Conservation (phyloP, 257 asterid species). For the Penstemon barbatus region DNA sequence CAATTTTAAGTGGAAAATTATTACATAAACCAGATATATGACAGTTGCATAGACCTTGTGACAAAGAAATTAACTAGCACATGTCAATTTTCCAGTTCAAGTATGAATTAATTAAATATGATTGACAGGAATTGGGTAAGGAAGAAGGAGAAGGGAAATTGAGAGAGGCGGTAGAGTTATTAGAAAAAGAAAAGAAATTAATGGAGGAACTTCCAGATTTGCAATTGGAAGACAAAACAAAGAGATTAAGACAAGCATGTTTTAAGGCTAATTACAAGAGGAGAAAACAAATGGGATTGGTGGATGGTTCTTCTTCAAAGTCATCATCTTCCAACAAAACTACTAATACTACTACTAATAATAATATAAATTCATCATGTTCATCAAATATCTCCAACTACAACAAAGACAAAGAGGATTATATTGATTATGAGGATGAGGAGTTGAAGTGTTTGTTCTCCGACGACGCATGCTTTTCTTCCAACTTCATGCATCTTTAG, state of each 20-base stretch:
- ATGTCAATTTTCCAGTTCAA: neutral
- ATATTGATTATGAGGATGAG: too few species aligned
- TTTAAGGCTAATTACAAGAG: conserved; percentile 76
- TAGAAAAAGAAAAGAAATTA: conserved; percentile 55
- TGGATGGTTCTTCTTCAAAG: conserved; percentile 8
- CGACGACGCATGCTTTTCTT: too few species aligned
- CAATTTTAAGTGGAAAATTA: neutral
- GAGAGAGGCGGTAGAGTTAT: conserved; percentile 40
- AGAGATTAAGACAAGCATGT: conserved; percentile 68
- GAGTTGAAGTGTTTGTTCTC: too few species aligned
- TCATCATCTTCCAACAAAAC: too few species aligned
- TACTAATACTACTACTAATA: too few species aligned
- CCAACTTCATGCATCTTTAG: too few species aligned
- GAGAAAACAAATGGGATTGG: conserved; percentile 47
- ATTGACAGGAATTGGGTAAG: conserved; percentile 50
- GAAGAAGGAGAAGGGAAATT: conserved; percentile 44
- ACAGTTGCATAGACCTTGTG: too few species aligned
- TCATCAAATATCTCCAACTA: too few species aligned
- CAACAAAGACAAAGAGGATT: too few species aligned
- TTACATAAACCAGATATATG: too few species aligned
- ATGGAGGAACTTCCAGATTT: conserved; percentile 61
- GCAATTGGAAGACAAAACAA: conserved; percentile 60
- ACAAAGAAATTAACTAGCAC: too few species aligned
- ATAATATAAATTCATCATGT: too few species aligned
- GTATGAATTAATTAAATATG: neutral